These are phyloP conservation scores for Cichorium intybus DNA, from an alignment of 140 eudicot species.

Conservation along the genomic window DNA sequence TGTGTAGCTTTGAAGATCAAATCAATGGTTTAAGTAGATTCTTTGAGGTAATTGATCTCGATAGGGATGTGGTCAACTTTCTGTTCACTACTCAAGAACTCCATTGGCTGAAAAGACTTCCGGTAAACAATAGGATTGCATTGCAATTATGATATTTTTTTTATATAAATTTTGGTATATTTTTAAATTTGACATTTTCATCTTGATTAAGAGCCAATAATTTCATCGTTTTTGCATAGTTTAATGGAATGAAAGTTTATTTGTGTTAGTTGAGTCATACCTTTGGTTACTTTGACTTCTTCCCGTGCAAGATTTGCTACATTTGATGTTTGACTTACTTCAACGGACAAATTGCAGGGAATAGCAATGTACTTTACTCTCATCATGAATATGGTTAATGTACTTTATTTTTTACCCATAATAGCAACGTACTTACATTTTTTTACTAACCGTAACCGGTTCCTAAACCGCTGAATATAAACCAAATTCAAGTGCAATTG, in stretches of 20 bases:
- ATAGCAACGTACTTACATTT: too few species aligned
- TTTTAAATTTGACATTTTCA: not conserved
- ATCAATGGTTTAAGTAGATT: conserved; percentile 38
- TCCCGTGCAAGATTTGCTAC: too few species aligned
- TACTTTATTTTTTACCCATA: too few species aligned
- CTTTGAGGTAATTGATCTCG: conserved; percentile 45
- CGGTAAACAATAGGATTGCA: conserved; percentile 14
- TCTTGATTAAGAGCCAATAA: not conserved
- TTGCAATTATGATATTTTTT: not conserved
- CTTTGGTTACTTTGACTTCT: not conserved
- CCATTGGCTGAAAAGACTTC: conserved; percentile 39
- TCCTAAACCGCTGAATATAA: conserved; percentile 69
- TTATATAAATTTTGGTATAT: not conserved
- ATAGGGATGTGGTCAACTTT: conserved; percentile 16
- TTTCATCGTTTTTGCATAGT: not conserved
- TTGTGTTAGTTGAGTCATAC: not conserved
- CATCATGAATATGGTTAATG: too few species aligned
- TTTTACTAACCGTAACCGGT: conserved; percentile 52
- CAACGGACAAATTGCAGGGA: too few species aligned
- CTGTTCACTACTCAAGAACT: conserved; percentile 28
- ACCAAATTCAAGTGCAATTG: conserved; percentile 74
- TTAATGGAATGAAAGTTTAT: conserved; percentile 4
- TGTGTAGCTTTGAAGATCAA: conserved; percentile 31
- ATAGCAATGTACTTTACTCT: too few species aligned
- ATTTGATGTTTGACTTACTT: too few species aligned